Percentiles rank a stretch among this genome's conserved stretches.
phyloP scores from a whole-genome alignment of 1,284 basidiomycete genomes.

The Ceratobasidium sp. region DNA sequence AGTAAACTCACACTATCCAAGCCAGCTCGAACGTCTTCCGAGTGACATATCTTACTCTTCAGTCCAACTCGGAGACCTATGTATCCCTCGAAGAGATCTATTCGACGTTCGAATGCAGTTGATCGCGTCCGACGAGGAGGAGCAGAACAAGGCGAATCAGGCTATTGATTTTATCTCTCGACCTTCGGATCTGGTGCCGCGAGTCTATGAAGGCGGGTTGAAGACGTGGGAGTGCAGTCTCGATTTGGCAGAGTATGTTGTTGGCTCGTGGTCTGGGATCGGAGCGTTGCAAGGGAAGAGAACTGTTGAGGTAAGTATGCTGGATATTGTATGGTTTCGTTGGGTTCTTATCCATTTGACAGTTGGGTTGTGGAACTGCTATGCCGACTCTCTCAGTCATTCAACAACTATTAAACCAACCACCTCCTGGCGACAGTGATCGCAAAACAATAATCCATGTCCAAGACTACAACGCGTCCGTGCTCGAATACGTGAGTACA shows the following conservation, averaged over 20 bases:
- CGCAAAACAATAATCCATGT: constrained; percentile 76
- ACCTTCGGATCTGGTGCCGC: constrained; percentile 91
- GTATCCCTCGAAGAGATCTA: constrained; percentile 83
- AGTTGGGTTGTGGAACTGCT: constrained; percentile 95
- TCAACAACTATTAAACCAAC: constrained; percentile 66
- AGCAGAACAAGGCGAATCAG: constrained; percentile 47
- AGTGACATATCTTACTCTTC: constrained; percentile 56
- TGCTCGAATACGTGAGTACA: constrained; percentile 75
- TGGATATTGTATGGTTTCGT: background rate
- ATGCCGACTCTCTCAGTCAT: constrained; percentile 85
- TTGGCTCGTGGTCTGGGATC: constrained; percentile 38
- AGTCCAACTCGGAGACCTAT: constrained; percentile 54
- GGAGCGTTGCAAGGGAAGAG: constrained; percentile 61
- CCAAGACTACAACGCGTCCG: constrained; percentile 93
- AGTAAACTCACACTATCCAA: background rate
- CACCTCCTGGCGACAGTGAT: constrained; percentile 34
- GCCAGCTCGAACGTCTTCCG: constrained; percentile 55
- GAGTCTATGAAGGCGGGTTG: constrained; percentile 94
- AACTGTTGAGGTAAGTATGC: constrained; percentile 71
- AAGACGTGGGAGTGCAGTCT: constrained; percentile 98
- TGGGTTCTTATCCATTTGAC: background rate
- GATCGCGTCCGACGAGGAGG: constrained; percentile 62
- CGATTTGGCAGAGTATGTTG: constrained; percentile 78
- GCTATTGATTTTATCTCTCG: constrained; percentile 74
- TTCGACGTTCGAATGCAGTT: constrained; percentile 96